Conservation (phyloP, 2,329 filamentous ascomycete genomes). For the Pseudogymnoascus pannorum region DNA sequence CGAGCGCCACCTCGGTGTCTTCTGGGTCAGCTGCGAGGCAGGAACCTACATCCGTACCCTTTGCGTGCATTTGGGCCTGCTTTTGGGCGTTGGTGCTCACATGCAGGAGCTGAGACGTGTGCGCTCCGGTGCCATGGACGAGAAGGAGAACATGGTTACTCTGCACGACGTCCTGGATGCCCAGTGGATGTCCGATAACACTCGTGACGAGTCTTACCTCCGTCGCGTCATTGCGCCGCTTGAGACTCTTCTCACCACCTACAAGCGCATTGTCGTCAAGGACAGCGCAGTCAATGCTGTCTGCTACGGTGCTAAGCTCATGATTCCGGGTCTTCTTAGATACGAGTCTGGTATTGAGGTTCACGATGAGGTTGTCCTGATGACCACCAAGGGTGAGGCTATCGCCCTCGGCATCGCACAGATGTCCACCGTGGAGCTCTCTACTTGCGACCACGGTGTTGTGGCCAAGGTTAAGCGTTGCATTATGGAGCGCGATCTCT, state of each 20-base stretch:
- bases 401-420: constrained; percentile 94
- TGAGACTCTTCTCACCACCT: constrained; percentile 82
- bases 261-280: constrained; percentile 98
- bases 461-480: constrained; percentile 98
- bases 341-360: constrained; percentile 90
- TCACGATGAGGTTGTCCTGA: constrained; percentile 92
- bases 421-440: constrained; percentile 97
- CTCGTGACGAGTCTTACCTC: constrained; percentile 86
- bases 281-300: constrained; percentile 94
- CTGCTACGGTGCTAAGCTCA: constrained; percentile 97
- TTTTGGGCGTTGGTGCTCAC: constrained; percentile 79
- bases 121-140: constrained; percentile 88
- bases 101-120: constrained; percentile 98
- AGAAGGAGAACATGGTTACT: constrained; percentile 81
- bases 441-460: constrained; percentile 93
- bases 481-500: constrained; percentile 99
- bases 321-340: constrained; percentile 91
- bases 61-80: constrained; percentile 80
- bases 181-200: constrained; percentile 94
- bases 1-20: constrained; percentile 91
- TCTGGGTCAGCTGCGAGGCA: constrained; percentile 98
- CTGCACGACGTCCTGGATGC: constrained; percentile 93
- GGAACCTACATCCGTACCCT: constrained; percentile 98
- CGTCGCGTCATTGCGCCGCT: constrained; percentile 86
- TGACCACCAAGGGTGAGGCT: constrained; percentile 98